Evolutionary conservation across 2,329 filamentous ascomycete genomes (phyloP).

Genomic region (Aspergillus glaucus): DNA sequence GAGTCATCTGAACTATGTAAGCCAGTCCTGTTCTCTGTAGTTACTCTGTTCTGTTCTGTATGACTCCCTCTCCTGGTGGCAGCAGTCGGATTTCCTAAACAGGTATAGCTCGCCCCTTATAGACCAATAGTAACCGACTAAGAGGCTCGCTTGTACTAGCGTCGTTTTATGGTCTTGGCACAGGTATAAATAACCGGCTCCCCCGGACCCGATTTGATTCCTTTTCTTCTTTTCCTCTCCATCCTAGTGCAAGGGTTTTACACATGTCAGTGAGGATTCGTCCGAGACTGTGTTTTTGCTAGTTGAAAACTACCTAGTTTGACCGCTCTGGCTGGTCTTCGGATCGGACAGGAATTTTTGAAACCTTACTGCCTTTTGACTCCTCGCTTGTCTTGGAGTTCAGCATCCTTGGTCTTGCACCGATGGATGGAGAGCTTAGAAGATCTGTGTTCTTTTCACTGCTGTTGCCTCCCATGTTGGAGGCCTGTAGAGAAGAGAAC

Average conservation of each 20-base stretch:
- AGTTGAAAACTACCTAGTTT: conserved; percentile 78
- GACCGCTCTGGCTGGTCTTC: conserved; percentile 68
- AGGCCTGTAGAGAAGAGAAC: conserved; percentile 34
- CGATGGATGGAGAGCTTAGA: conserved; percentile 1
- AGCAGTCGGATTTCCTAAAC: background rate
- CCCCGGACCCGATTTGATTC: conserved; percentile 10
- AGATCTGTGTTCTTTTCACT: conserved; percentile 35
- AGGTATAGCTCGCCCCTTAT: background rate
- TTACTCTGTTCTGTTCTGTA: no score
- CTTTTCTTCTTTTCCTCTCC: conserved; percentile 32
- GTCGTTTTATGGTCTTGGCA: conserved; percentile 11
- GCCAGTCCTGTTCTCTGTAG: no score
- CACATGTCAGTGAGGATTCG: conserved; percentile 79
- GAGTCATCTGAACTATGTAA: no score
- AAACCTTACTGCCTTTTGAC: conserved; percentile 32
- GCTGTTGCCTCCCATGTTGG: conserved; percentile 27
- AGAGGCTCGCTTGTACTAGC: conserved; percentile 25
- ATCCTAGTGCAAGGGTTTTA: conserved; percentile 61
- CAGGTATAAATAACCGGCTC: conserved; percentile 16
- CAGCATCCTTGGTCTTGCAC: background rate
- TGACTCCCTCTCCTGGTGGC: background rate
- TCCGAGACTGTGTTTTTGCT: conserved; percentile 85
- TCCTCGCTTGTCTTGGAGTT: conserved; percentile 9
- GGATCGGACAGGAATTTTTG: conserved; percentile 77
- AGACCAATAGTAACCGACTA: conserved; percentile 5